These are phyloP conservation scores for Arabidopsis arenosa DNA, from an alignment of 345 rosid species.

Conservation along the genomic window DNA sequence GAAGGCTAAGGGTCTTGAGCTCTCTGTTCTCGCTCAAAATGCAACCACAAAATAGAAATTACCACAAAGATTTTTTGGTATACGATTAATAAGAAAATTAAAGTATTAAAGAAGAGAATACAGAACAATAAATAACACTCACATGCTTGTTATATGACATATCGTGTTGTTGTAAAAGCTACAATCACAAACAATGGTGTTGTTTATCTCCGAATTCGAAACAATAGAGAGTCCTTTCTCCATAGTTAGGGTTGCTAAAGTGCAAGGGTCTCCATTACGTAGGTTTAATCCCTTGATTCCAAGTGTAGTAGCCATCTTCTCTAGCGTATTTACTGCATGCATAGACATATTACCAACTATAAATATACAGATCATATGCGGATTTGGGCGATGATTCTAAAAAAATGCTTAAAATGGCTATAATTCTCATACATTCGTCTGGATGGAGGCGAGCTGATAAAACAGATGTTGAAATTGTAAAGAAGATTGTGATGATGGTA, in stretches of 20 bases:
- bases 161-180: neutral
- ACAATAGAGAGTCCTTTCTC: neutral
- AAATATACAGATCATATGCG: neutral
- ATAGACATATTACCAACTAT: neutral
- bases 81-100: neutral
- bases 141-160: constrained; percentile 25
- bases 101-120: neutral
- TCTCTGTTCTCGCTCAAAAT: neutral
- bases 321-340: neutral
- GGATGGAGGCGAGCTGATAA: constrained; percentile 16
- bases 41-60: neutral
- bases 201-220: neutral
- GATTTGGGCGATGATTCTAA: too few relatives aligned
- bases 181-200: constrained; percentile 1
- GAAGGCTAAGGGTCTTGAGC: constrained; percentile 4
- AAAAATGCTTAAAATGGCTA: neutral
- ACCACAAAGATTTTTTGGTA: neutral
- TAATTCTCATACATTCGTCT: constrained; percentile 12
- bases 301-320: constrained; percentile 28
- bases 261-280: constrained; percentile 2
- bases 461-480: constrained; percentile 4
- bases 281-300: neutral
- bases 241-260: neutral
- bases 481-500: constrained; percentile 14
- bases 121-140: neutral